phyloP scores from a whole-genome alignment of 2,329 filamentous ascomycete species.

The Diaporthe amygdali region DNA sequence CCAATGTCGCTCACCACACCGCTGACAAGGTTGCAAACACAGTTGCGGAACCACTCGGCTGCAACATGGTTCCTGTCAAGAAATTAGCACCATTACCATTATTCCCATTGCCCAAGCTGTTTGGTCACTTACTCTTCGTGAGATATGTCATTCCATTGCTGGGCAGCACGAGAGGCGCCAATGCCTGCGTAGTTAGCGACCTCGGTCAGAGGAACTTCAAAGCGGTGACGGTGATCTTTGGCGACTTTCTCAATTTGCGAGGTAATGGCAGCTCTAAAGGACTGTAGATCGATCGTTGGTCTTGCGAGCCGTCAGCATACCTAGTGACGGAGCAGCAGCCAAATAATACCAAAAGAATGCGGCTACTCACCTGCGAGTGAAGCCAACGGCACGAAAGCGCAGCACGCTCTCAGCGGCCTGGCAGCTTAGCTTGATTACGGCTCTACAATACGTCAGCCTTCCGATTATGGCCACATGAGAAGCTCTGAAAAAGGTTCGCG shows the following conservation, averaged over 20 bases:
- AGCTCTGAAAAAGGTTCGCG: too few relatives aligned
- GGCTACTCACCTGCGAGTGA: not conserved
- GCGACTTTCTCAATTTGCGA: not conserved
- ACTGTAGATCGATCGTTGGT: not conserved
- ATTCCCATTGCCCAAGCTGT: fast-evolving
- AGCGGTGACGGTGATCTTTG: not conserved
- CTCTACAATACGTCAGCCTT: not conserved
- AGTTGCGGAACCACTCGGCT: constrained; percentile 7
- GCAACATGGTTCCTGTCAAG: constrained; percentile 1
- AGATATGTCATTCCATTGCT: constrained; percentile 8
- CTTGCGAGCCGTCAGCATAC: not conserved
- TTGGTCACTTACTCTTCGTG: not conserved
- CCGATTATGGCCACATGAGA: too few relatives aligned
- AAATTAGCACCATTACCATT: not conserved
- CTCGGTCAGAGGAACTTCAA: not conserved
- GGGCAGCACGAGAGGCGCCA: not conserved
- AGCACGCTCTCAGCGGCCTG: constrained; percentile 16
- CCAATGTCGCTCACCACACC: constrained; percentile 8
- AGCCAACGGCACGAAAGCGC: not conserved
- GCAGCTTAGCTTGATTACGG: not conserved
- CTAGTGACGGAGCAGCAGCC: too few relatives aligned
- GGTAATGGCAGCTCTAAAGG: not conserved
- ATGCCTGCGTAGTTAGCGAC: not conserved
- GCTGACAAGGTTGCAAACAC: constrained; percentile 1
- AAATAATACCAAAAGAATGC: fast-evolving